Base-by-base conservation (phyloP, 345 rosid species). In the Citrus glauca region DNA sequence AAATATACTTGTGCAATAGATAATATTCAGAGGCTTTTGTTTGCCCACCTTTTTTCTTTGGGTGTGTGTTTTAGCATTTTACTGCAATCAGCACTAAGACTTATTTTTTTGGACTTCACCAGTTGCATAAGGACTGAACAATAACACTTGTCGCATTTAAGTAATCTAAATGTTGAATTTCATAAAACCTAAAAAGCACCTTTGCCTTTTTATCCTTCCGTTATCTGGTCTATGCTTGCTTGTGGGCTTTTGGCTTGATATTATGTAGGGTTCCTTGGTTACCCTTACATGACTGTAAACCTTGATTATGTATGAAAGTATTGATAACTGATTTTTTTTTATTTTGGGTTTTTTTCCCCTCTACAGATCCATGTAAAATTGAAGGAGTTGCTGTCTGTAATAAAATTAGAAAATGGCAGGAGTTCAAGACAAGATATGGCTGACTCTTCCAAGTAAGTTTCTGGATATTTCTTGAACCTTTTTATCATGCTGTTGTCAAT, bases 281-380 rank as follows among this genome's bases (percentile, higher is more conserved):
- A 64, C 69, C 38, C 25, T 30, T 2, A 75, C 9, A 65, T 59
- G 72, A 66, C 35, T 42, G 9, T 53, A 45, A 72, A 53, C 37
- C 30, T 33, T 53, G 27, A 37, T 71, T 16, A 9, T 72, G 20
- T 63, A 45, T 50, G 16, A 64, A 42, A 53, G 66, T 59, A 38
- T 56, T 80, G 35, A 38, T 33, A 37, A 32, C 73, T 59, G 13
- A 24, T 7, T 38, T 84, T 61, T 73, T 9, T 2, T 8, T 10
- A 1, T 40, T 40, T 16, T 50, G 40, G 50, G 50, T 71, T 63
- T 55, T 80, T 83, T 70, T 77, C 63, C 48, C 16, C 48, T 11
- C 4, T 13, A 57, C 82, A 95, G 99, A 89, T 92, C 80, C 88
- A 81, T 85, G 83, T 80, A 19, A 90, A 87, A 83, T 89, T 91